Evolutionary conservation across 2,329 filamentous ascomycete genomes (phyloP).

Genomic region (Talaromyces atroroseus): DNA sequence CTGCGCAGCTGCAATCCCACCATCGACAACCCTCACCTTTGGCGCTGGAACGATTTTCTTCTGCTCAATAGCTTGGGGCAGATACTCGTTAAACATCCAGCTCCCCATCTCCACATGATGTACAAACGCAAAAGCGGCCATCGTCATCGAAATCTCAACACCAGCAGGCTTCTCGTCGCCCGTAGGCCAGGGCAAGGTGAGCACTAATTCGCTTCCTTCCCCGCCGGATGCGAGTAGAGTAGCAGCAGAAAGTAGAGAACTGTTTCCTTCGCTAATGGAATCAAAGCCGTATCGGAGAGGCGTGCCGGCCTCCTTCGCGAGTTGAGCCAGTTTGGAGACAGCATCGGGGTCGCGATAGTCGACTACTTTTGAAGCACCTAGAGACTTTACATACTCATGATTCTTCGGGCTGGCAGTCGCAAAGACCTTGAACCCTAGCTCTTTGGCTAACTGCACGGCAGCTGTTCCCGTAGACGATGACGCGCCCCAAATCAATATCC

Average conservation of each 20-base stretch:
- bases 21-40: constrained; percentile 1
- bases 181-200: background rate
- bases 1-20: constrained; percentile 2
- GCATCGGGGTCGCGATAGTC: constrained; percentile 31
- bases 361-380: constrained; percentile 41
- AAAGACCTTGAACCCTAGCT: constrained; percentile 35
- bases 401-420: constrained; percentile 35
- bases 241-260: background rate
- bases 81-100: constrained; percentile 4
- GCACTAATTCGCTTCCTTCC: background rate
- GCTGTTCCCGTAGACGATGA: constrained; percentile 40
- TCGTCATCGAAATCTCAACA: background rate
- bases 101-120: constrained; percentile 5
- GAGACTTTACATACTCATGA: constrained; percentile 34
- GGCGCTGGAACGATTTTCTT: constrained; percentile 4
- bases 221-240: background rate
- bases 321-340: background rate
- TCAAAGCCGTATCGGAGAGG: constrained; percentile 1
- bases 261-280: background rate
- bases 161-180: background rate
- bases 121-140: constrained; percentile 1
- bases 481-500: constrained; percentile 46
- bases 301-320: background rate
- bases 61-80: background rate
- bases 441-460: constrained; percentile 39